These are phyloP conservation scores for Tilletia indica DNA, from an alignment of 1,284 basidiomycete genomes.

Conservation along the genomic window DNA sequence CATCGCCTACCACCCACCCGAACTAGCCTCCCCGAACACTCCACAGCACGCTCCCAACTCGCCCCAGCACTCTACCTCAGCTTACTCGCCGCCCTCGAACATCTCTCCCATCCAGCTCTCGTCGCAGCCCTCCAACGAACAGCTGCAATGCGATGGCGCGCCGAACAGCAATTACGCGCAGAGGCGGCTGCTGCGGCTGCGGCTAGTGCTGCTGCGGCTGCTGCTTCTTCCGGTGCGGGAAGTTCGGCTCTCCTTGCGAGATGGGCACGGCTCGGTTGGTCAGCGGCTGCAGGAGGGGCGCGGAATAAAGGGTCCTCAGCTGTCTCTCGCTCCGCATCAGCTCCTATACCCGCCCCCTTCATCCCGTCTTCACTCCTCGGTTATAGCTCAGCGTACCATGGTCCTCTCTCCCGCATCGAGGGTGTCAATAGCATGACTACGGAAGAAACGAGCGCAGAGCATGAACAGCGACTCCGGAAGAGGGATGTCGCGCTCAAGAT, in stretches of 20 bases:
- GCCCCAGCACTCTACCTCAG: constrained; percentile 28
- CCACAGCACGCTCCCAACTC: constrained; percentile 24
- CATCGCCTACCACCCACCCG: neutral
- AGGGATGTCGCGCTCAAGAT: constrained; percentile 46
- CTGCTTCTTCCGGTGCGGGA: neutral
- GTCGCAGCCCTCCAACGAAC: constrained; percentile 39
- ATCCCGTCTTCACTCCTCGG: constrained; percentile 20
- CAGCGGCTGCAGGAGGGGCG: constrained; percentile 35
- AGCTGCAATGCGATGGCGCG: constrained; percentile 43
- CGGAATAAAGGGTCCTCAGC: constrained; percentile 17
- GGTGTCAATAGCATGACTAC: constrained; percentile 1
- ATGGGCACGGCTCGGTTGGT: constrained; percentile 38
- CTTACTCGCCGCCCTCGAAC: constrained; percentile 28
- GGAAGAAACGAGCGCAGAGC: constrained; percentile 7
- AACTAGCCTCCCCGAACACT: constrained; percentile 14
- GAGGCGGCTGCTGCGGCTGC: constrained; percentile 25
- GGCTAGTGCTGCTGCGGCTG: neutral
- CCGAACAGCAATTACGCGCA: constrained; percentile 39
- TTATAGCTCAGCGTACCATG: constrained; percentile 19
- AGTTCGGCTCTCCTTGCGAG: constrained; percentile 25
- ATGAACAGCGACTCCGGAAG: constrained; percentile 37
- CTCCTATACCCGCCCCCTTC: neutral
- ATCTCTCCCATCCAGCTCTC: constrained; percentile 34
- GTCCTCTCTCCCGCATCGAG: constrained; percentile 23
- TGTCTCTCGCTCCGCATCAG: constrained; percentile 4